These are phyloP conservation scores for Pichia deserticola DNA, from an alignment of 805 yeast genomes.

Conservation along the genomic window DNA sequence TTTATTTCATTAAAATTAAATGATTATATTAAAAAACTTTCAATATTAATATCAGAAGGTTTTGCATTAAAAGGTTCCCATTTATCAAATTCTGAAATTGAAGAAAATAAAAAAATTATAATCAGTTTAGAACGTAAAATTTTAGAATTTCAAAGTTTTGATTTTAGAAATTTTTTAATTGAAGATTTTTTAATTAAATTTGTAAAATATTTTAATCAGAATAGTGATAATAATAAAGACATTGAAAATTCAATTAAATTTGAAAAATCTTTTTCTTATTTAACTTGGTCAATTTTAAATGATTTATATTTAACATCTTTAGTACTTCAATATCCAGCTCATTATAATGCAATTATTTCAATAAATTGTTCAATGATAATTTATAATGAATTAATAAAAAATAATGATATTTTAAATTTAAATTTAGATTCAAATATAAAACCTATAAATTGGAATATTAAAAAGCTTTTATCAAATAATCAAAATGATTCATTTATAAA, in stretches of 20 bases:
- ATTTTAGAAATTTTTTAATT: slow-evolving; percentile 60
- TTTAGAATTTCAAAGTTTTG: slow-evolving; percentile 72
- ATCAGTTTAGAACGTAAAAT: slow-evolving; percentile 61
- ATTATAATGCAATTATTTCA: slow-evolving; percentile 63
- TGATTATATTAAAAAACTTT: slow-evolving; percentile 72
- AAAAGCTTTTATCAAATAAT: slow-evolving; percentile 2
- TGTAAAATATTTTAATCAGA: slow-evolving; percentile 36
- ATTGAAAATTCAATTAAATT: slow-evolving; percentile 15
- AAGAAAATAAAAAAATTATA: slow-evolving; percentile 48
- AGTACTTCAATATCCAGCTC: slow-evolving; percentile 64
- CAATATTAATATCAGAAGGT: slow-evolving; percentile 50
- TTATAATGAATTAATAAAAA: slow-evolving; percentile 18
- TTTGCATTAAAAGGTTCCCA: slow-evolving; percentile 30
- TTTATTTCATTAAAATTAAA: slow-evolving; percentile 71
- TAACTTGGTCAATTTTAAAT: slow-evolving; percentile 70
- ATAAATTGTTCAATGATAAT: slow-evolving; percentile 45
- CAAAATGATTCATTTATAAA: slow-evolving; percentile 2
- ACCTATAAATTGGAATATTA: slow-evolving; percentile 7
- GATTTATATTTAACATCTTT: slow-evolving; percentile 69
- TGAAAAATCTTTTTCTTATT: slow-evolving; percentile 30
- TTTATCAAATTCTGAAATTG: slow-evolving; percentile 29
- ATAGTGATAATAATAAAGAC: slow-evolving; percentile 29
- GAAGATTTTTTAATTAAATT: slow-evolving; percentile 63
- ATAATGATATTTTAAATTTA: slow-evolving; percentile 2
- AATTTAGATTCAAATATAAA: background rate